Conservation (phyloP, 2,329 filamentous ascomycete genomes). For the Penicillium capsulatum region DNA sequence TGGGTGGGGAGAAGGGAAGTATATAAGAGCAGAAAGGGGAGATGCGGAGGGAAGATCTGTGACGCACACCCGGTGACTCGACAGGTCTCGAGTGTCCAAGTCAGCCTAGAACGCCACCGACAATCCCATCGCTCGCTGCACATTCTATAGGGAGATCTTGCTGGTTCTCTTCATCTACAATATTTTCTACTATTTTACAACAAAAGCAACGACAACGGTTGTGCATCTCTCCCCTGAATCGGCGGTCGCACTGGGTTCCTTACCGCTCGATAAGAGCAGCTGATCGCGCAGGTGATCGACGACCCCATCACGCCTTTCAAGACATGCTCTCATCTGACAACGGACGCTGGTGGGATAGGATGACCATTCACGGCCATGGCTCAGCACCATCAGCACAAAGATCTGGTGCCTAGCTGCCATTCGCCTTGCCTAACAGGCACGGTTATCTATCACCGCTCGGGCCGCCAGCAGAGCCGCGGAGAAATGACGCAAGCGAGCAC, state of each 20-base stretch:
- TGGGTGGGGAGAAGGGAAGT: background rate
- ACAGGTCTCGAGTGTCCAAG: conserved; percentile 21
- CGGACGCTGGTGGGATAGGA: too few species aligned
- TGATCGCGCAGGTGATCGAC: conserved; percentile 10
- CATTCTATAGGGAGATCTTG: too few species aligned
- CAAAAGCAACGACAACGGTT: background rate
- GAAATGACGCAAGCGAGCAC: conserved; percentile 18
- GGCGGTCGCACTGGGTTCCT: too few species aligned
- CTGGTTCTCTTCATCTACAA: background rate
- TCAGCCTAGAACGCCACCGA: conserved; percentile 25
- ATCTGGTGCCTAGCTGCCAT: too few species aligned
- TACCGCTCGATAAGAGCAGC: conserved; percentile 9
- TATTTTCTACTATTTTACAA: conserved; percentile 1
- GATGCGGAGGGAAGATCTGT: conserved; percentile 28
- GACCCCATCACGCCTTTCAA: background rate
- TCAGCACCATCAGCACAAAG: too few species aligned
- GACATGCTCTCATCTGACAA: too few species aligned
- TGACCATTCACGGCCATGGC: too few species aligned
- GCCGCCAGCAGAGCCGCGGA: conserved; percentile 14
- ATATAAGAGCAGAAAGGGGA: conserved; percentile 5
- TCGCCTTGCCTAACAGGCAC: too few species aligned
- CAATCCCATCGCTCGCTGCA: conserved; percentile 4
- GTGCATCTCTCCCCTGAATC: too few species aligned
- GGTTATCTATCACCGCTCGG: too few species aligned
- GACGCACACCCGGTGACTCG: conserved; percentile 45